Percentiles rank a stretch among this genome's conserved stretches.
Evolutionary conservation across 2,329 filamentous ascomycete species (phyloP).

Genomic region (Fusarium decemcellulare): DNA sequence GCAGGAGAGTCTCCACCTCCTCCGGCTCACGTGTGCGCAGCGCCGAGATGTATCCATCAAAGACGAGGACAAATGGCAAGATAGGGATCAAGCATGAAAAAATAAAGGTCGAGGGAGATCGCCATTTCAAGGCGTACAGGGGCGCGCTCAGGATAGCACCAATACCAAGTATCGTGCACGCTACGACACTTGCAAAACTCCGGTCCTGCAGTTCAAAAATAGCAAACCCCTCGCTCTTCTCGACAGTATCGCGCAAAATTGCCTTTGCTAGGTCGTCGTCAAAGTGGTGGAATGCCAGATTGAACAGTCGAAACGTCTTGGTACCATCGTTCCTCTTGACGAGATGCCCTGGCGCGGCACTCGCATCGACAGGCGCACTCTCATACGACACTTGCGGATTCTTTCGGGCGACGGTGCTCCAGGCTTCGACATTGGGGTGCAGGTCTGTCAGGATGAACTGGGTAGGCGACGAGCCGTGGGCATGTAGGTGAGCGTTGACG

Average conservation of each 20-base stretch:
- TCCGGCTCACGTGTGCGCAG: conserved; percentile 76
- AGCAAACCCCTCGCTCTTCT: conserved; percentile 76
- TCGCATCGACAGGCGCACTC: conserved; percentile 74
- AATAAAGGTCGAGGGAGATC: conserved; percentile 69
- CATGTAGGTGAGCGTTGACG: conserved; percentile 64
- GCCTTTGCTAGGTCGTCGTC: conserved; percentile 71
- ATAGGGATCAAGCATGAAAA: conserved; percentile 78
- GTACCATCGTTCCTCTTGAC: conserved; percentile 55
- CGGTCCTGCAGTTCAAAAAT: conserved; percentile 84
- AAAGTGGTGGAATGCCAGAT: conserved; percentile 84
- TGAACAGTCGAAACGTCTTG: conserved; percentile 78
- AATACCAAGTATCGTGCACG: conserved; percentile 66
- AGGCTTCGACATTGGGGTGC: conserved; percentile 73
- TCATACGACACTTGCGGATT: conserved; percentile 73
- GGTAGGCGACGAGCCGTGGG: conserved; percentile 51
- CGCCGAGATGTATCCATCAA: conserved; percentile 78
- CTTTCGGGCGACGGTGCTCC: conserved; percentile 66
- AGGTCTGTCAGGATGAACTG: conserved; percentile 77
- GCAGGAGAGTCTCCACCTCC: conserved; percentile 74
- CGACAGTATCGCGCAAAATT: conserved; percentile 75
- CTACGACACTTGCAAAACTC: conserved; percentile 66
- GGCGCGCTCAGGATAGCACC: conserved; percentile 67
- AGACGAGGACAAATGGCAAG: conserved; percentile 76
- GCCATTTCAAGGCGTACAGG: conserved; percentile 66
- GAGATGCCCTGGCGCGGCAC: conserved; percentile 67